phyloP scores from a whole-genome alignment of 345 rosid genomes.

The Citrus australasica region DNA sequence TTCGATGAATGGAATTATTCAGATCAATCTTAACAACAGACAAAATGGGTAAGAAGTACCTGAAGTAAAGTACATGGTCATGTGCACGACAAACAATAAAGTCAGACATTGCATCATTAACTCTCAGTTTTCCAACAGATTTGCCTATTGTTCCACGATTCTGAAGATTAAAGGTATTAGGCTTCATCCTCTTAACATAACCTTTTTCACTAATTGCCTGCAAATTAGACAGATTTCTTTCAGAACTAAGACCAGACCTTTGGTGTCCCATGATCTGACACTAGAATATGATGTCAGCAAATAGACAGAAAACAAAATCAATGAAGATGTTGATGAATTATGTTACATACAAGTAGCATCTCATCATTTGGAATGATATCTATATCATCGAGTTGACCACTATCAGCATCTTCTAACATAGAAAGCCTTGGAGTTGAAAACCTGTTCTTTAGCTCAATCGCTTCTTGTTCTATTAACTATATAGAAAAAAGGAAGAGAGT shows the following conservation, averaged over 20 bases:
- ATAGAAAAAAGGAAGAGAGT: background rate
- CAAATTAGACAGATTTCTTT: conserved; percentile 23
- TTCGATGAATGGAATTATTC: background rate
- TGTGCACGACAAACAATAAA: conserved; percentile 89
- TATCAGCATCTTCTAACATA: conserved; percentile 68
- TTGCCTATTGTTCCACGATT: conserved; percentile 93
- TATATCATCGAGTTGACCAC: conserved; percentile 85
- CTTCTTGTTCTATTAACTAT: conserved; percentile 85
- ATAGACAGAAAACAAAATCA: background rate
- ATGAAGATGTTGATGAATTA: conserved; percentile 10
- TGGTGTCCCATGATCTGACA: background rate
- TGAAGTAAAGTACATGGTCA: conserved; percentile 89
- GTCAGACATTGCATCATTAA: conserved; percentile 93
- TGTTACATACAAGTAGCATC: conserved; percentile 67
- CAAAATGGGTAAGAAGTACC: conserved; percentile 35
- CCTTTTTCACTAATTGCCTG: conserved; percentile 97
- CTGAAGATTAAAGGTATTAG: conserved; percentile 88
- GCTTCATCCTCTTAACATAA: conserved; percentile 90
- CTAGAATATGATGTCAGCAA: background rate
- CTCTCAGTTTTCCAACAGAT: conserved; percentile 89
- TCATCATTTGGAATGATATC: conserved; percentile 96
- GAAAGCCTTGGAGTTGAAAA: conserved; percentile 79
- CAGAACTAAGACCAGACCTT: background rate
- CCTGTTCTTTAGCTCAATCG: conserved; percentile 73
- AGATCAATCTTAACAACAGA: background rate